Conservation (phyloP, 2,329 filamentous ascomycete genomes). For the Annulohypoxylon truncatum region DNA sequence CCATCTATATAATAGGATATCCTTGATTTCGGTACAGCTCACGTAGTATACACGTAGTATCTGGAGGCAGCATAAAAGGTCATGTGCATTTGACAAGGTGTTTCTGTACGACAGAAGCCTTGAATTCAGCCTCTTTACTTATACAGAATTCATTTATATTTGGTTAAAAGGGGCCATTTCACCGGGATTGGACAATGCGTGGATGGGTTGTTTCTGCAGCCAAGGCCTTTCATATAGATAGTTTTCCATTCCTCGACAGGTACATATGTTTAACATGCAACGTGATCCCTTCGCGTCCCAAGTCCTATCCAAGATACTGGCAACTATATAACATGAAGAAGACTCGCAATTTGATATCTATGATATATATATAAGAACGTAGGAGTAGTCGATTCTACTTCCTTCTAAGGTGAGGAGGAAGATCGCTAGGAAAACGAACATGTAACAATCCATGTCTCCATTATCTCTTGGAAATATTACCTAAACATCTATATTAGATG, state of each 20-base stretch:
- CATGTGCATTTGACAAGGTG: background rate
- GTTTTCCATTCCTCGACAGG: background rate
- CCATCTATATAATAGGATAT: constrained; percentile 34
- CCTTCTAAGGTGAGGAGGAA: background rate
- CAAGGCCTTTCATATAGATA: constrained; percentile 32
- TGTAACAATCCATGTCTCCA: constrained; percentile 13
- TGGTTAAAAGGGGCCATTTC: constrained; percentile 25
- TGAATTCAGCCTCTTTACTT: constrained; percentile 40
- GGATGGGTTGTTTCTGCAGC: constrained; percentile 33
- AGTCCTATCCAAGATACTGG: constrained; percentile 16
- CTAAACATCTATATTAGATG: background rate
- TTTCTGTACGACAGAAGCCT: constrained; percentile 2
- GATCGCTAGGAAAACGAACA: background rate
- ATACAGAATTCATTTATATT: constrained; percentile 21
- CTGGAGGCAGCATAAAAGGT: constrained; percentile 8
- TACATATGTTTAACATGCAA: constrained; percentile 25
- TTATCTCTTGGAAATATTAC: constrained; percentile 12
- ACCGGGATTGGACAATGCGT: constrained; percentile 12
- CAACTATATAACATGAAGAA: background rate
- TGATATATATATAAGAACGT: background rate
- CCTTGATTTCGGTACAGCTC: constrained; percentile 13
- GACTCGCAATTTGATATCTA: background rate
- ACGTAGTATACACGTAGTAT: constrained; percentile 9
- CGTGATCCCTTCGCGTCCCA: constrained; percentile 1
- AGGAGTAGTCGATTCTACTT: background rate